Evolutionary conservation across 1,139 yeast genomes (phyloP).

Genomic region (Arxiozyma slooffiae): DNA sequence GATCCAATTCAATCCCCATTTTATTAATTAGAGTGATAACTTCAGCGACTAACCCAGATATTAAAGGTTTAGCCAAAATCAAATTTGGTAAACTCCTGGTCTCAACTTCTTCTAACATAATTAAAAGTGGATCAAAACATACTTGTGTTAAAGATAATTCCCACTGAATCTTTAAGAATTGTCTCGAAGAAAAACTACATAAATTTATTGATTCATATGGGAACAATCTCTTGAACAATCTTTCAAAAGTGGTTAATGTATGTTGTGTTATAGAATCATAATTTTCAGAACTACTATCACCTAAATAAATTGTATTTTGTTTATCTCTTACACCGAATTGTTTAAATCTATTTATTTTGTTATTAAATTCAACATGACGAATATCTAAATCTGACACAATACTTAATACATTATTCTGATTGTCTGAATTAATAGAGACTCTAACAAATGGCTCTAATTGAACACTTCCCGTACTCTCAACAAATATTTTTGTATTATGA

Average conservation of each 20-base stretch:
- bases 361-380: conserved; percentile 33
- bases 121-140: conserved; percentile 65
- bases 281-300: conserved; percentile 17
- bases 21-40: conserved; percentile 62
- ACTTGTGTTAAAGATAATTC: conserved; percentile 69
- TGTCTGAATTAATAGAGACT: conserved; percentile 27
- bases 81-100: conserved; percentile 52
- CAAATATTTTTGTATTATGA: conserved; percentile 41
- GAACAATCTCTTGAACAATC: conserved; percentile 25
- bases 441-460: conserved; percentile 60
- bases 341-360: conserved; percentile 15
- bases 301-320: conserved; percentile 17
- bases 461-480: conserved; percentile 64
- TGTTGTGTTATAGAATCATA: conserved; percentile 20
- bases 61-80: conserved; percentile 74
- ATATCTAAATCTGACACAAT: conserved; percentile 59
- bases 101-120: conserved; percentile 59
- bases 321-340: conserved; percentile 22
- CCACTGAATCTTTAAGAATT: conserved; percentile 74
- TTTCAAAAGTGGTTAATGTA: conserved; percentile 23
- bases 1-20: conserved; percentile 50
- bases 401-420: conserved; percentile 40
- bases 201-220: conserved; percentile 33
- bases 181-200: conserved; percentile 37
- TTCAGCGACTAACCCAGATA: conserved; percentile 71